These are phyloP conservation scores for Fomitopsis schrenkii DNA, from an alignment of 1,284 basidiomycete species.

Conservation along the genomic window DNA sequence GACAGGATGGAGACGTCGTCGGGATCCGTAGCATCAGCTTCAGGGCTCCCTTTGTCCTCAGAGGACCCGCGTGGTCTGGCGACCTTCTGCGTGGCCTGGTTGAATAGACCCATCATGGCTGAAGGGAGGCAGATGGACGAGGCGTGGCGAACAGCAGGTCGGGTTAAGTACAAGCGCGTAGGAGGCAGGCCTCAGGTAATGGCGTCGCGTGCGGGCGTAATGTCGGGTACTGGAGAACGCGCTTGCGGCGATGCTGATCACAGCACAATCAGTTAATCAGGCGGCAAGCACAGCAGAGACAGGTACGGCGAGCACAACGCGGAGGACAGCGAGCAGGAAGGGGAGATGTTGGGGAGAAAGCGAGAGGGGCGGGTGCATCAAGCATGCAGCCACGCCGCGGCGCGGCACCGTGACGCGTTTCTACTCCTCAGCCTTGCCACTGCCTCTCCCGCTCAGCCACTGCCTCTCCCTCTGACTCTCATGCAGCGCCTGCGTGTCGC, in stretches of 20 bases:
- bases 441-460: too few species aligned
- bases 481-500: too few species aligned
- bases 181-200: neutral
- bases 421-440: neutral
- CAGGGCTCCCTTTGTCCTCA: constrained; percentile 65
- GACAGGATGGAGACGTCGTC: constrained; percentile 84
- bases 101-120: constrained; percentile 76
- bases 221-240: neutral
- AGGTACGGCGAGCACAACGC: neutral
- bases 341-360: neutral
- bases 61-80: constrained; percentile 50
- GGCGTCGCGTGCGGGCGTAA: constrained; percentile 3
- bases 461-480: neutral
- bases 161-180: neutral
- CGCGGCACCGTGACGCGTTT: constrained; percentile 1
- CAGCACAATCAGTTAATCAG: neutral
- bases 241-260: neutral
- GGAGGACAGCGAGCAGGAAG: neutral
- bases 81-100: constrained; percentile 59
- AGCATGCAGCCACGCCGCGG: neutral
- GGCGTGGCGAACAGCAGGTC: constrained; percentile 11
- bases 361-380: neutral
- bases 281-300: neutral
- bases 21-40: constrained; percentile 61
- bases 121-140: constrained; percentile 14